Percentiles rank a stretch among this genome's conserved stretches.
phyloP scores from a whole-genome alignment of 2,329 filamentous ascomycete genomes.

The Aspergillus sojae region DNA sequence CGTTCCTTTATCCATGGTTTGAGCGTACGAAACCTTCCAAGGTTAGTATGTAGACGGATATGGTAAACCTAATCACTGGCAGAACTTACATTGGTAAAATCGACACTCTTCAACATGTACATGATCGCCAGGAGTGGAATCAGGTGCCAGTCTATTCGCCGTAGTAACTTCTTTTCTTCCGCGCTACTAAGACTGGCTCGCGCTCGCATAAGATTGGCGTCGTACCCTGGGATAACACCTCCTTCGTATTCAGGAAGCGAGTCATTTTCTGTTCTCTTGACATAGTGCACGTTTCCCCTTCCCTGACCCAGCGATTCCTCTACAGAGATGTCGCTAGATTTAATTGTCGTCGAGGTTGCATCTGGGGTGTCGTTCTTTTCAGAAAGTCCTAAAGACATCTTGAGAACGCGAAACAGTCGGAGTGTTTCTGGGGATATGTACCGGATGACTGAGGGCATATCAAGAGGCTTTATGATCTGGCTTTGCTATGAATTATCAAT shows the following conservation, averaged over 20 bases:
- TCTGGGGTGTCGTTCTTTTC: background rate
- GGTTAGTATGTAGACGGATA: background rate
- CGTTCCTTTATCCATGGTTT: slow-evolving; percentile 8
- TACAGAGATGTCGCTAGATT: background rate
- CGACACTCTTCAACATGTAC: slow-evolving; percentile 11
- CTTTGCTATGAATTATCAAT: background rate
- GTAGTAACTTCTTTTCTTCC: slow-evolving; percentile 8
- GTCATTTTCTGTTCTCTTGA: background rate
- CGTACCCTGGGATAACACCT: background rate
- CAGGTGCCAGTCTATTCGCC: slow-evolving; percentile 8
- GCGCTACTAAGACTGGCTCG: slow-evolving; percentile 1
- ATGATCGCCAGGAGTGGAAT: slow-evolving; percentile 9
- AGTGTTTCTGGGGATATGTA: no score
- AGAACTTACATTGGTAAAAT: slow-evolving; percentile 2
- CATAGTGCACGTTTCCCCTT: background rate
- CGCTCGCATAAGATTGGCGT: slow-evolving; percentile 4
- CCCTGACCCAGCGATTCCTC: background rate
- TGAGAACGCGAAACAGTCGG: background rate
- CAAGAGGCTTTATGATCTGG: background rate
- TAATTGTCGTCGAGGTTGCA: background rate
- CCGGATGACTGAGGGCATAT: background rate
- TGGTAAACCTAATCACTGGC: no score
- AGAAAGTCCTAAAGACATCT: background rate
- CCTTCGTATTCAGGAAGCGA: background rate
- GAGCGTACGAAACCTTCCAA: background rate